phyloP scores from a whole-genome alignment of 768 basidiomycete species.

The Amyloporia xantha region DNA sequence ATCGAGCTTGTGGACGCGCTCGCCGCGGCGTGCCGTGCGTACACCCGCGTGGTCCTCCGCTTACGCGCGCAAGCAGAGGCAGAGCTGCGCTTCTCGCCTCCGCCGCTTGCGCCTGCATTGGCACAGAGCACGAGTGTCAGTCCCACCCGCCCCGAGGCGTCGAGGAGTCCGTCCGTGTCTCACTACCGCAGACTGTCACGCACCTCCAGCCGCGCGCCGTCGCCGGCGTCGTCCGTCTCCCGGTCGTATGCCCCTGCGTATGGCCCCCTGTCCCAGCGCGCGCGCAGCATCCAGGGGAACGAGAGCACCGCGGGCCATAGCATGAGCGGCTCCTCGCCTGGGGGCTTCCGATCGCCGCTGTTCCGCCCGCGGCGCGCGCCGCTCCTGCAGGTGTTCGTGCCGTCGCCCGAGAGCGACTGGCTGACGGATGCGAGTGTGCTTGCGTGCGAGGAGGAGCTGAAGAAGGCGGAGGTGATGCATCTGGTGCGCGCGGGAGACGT shows the following conservation, averaged over 20 bases:
- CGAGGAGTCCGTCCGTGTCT: neutral
- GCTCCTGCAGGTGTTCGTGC: slow-evolving; percentile 74
- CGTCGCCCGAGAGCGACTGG: slow-evolving; percentile 84
- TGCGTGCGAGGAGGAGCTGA: slow-evolving; percentile 78
- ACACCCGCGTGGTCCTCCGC: slow-evolving; percentile 73
- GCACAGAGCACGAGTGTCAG: neutral
- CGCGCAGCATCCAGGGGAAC: neutral
- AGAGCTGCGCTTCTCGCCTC: slow-evolving; percentile 25
- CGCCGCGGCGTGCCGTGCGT: slow-evolving; percentile 62
- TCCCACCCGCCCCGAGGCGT: neutral
- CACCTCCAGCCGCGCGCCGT: slow-evolving; percentile 58
- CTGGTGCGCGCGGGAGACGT: slow-evolving; percentile 73
- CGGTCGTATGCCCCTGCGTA: slow-evolving; percentile 29
- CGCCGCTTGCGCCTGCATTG: slow-evolving; percentile 11
- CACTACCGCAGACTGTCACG: slow-evolving; percentile 18
- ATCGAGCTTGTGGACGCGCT: slow-evolving; percentile 41
- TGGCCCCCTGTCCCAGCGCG: slow-evolving; percentile 5
- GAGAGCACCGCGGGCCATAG: neutral
- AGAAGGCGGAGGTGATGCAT: slow-evolving; percentile 54
- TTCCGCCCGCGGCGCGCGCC: slow-evolving; percentile 69
- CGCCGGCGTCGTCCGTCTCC: slow-evolving; percentile 48
- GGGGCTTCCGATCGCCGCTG: slow-evolving; percentile 62
- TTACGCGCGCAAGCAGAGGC: slow-evolving; percentile 76
- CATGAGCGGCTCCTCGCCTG: neutral
- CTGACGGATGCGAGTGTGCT: slow-evolving; percentile 74